Base-by-base conservation (phyloP, 352 stramenopile species). In the Saprolegnia diclina region DNA sequence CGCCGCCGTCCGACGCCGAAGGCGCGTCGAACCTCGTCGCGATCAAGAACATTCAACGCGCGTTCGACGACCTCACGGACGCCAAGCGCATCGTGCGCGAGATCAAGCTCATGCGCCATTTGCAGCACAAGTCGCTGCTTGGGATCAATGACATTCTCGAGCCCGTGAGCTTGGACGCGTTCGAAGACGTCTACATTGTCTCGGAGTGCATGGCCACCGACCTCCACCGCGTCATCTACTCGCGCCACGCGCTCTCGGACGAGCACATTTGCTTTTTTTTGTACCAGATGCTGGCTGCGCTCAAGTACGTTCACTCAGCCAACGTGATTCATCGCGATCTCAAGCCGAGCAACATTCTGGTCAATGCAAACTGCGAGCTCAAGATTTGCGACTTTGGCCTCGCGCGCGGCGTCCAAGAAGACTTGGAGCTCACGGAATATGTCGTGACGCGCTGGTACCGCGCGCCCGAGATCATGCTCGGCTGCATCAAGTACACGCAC, bases 41-140 rank as follows among this genome's bases (percentile, higher is more conserved):
- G 16, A 97, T 98, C 71, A 98, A 98, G 78, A 98, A 98, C 77
- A 97, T 98, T 52, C 82, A 93, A 50, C 77, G 83, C 24, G 90
- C 90, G 18, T 99, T 98, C 74, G 91, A 98, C 59, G 96, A 99
- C 75, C 85, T 99, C 42, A 98, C 98, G 24, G 97, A 99, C 76
- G 97, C 97, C 29, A 99, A 99, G 76, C 90, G 97, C 54, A 99
- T 99, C 68, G 84, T 99, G 22, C 82, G 97, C 10, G 97, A 99
- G 81, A 98, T 99, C 73, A 93, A 95, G 64, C 75, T 98, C 38
- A 90, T 98, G 82, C 78, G 91, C 5, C 88, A 96, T 56, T 69
- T 98, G 84, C 71, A 89, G 29, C 90, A 96, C 76, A 92, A 97
- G 76, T 97, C 93, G 68, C 78, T 96, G 38, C 72, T 95, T 0